Percentiles rank a stretch among this genome's conserved stretches.
Evolutionary conservation across 2,329 filamentous ascomycete genomes (phyloP).

Genomic region (Diaporthe ilicicola): DNA sequence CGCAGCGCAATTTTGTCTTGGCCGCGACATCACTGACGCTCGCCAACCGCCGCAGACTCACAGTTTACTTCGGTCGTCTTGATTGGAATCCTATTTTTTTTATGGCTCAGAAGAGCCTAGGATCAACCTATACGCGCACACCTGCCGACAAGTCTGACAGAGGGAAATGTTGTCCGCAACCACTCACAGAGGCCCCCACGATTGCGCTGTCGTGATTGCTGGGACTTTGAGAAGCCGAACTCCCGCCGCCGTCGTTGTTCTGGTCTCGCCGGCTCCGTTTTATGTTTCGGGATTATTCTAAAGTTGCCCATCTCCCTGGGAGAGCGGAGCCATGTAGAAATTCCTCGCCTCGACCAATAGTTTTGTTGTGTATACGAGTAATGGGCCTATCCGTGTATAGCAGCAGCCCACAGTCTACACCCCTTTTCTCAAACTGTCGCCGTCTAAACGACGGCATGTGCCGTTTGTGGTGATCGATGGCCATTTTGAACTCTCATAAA

Average conservation of each 20-base stretch:
- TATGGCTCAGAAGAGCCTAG: not conserved
- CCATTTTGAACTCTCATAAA: not conserved
- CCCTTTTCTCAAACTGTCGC: not conserved
- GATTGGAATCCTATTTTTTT: not conserved
- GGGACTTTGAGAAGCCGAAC: not conserved
- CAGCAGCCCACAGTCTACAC: not conserved
- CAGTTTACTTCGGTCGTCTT: too few species aligned
- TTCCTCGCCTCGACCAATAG: not conserved
- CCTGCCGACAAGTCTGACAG: not conserved
- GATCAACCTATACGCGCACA: not conserved
- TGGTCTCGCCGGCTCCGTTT: not conserved
- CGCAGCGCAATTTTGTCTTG: not conserved
- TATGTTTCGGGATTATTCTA: constrained; percentile 11
- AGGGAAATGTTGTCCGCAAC: not conserved
- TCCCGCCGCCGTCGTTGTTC: not conserved
- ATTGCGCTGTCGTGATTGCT: not conserved
- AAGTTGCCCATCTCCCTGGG: not conserved
- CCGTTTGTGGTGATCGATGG: not conserved
- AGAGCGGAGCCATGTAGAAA: not conserved
- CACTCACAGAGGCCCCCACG: not conserved
- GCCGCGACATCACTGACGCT: too few species aligned
- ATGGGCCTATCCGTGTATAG: not conserved
- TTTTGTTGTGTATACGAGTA: not conserved
- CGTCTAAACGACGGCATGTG: not conserved
- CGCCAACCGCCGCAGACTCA: not conserved